Conservation (phyloP, 2,329 filamentous ascomycete species). For the Thelonectria blattea region DNA sequence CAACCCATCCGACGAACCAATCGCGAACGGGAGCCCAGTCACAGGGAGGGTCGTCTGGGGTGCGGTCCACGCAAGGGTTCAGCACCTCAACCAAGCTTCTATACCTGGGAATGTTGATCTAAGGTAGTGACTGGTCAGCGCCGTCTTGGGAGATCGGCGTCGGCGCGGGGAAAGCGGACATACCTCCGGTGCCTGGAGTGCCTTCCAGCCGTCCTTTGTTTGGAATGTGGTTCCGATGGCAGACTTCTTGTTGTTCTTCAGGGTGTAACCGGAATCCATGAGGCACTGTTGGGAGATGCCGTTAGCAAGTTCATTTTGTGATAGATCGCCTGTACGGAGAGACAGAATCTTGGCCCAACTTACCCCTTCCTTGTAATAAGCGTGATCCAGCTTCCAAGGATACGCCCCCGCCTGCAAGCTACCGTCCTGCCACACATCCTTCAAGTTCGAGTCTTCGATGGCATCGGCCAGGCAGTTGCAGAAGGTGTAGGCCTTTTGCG, state of each 20-base stretch:
- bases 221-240: background rate
- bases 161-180: background rate
- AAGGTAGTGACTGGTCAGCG: background rate
- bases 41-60: background rate
- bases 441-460: background rate
- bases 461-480: background rate
- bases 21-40: background rate
- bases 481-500: background rate
- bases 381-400: background rate
- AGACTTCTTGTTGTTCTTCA: background rate
- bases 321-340: background rate
- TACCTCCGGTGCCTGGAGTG: slow-evolving; percentile 1
- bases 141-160: background rate
- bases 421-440: background rate
- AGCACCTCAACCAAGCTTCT: background rate
- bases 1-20: slow-evolving; percentile 11
- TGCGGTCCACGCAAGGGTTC: background rate
- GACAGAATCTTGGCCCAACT: background rate
- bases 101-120: background rate
- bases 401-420: background rate
- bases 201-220: slow-evolving; percentile 1
- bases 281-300: background rate
- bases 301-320: background rate
- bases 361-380: background rate
- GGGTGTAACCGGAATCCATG: background rate